phyloP scores from a whole-genome alignment of 257 asterid species.

The Primulina tabacum region DNA sequence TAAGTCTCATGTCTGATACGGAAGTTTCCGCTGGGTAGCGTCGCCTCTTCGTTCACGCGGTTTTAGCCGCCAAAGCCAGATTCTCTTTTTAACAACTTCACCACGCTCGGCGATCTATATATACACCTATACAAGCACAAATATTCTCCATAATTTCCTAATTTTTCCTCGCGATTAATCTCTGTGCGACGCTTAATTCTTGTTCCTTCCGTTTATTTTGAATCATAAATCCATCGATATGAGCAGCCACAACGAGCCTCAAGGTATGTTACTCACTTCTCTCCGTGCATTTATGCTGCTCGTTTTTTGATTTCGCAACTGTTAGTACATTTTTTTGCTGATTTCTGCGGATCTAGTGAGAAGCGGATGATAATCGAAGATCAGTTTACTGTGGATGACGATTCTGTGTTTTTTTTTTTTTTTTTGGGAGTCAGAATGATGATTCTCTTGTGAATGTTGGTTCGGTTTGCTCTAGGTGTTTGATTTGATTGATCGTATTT shows the following conservation, averaged over 20 bases:
- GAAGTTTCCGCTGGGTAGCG: not conserved
- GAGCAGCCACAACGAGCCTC: conserved; percentile 33
- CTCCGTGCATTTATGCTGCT: not conserved
- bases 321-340: not conserved
- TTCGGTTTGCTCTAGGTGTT: not conserved
- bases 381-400: not conserved
- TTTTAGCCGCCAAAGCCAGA: not conserved
- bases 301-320: not conserved
- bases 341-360: not conserved
- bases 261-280: conserved; percentile 18
- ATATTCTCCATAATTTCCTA: not conserved
- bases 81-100: not conserved
- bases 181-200: not conserved
- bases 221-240: conserved; percentile 10
- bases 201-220: not conserved
- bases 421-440: too few species aligned
- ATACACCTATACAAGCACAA: not conserved
- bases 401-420: not conserved
- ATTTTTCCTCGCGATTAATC: too few species aligned
- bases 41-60: not conserved
- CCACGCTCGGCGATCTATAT: not conserved
- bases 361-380: not conserved
- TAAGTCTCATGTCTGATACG: too few species aligned
- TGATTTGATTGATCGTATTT: not conserved
- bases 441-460: not conserved